phyloP scores from a whole-genome alignment of 768 basidiomycete genomes.

The Lentinula aciculospora region DNA sequence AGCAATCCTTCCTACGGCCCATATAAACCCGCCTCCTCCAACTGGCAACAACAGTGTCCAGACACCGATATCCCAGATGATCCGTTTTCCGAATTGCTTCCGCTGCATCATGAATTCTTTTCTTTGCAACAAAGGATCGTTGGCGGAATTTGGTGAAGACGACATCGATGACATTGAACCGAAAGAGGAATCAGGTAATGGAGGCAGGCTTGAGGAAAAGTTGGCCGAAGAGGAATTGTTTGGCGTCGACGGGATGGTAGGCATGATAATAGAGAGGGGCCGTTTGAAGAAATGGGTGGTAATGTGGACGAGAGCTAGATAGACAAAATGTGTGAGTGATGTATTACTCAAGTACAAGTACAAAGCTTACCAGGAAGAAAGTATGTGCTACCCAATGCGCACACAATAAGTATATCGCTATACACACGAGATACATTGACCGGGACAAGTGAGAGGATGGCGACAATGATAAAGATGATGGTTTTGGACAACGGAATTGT shows the following conservation, averaged over 20 bases:
- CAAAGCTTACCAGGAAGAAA: slow-evolving; percentile 51
- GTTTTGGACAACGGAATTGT: slow-evolving; percentile 42
- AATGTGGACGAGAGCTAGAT: slow-evolving; percentile 67
- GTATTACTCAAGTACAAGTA: background rate
- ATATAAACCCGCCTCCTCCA: slow-evolving; percentile 49
- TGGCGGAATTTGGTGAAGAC: slow-evolving; percentile 24
- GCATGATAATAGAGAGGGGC: slow-evolving; percentile 80
- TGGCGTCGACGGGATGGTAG: slow-evolving; percentile 29
- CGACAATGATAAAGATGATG: slow-evolving; percentile 33
- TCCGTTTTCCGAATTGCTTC: slow-evolving; percentile 59
- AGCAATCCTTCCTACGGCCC: slow-evolving; percentile 49
- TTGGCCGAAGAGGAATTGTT: slow-evolving; percentile 17
- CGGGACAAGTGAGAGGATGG: slow-evolving; percentile 42
- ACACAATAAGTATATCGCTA: slow-evolving; percentile 43
- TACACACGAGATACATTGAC: slow-evolving; percentile 29
- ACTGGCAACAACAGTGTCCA: slow-evolving; percentile 67
- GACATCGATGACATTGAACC: slow-evolving; percentile 14
- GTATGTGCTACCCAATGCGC: slow-evolving; percentile 53
- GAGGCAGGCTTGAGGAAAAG: slow-evolving; percentile 9
- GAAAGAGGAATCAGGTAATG: slow-evolving; percentile 8
- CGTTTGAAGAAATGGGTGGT: slow-evolving; percentile 78
- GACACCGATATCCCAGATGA: slow-evolving; percentile 81
- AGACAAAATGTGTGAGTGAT: background rate
- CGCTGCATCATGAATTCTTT: slow-evolving; percentile 85
- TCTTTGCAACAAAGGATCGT: slow-evolving; percentile 72